Base-by-base conservation (phyloP, 148 eudicot species). In the Cornus kousa region DNA sequence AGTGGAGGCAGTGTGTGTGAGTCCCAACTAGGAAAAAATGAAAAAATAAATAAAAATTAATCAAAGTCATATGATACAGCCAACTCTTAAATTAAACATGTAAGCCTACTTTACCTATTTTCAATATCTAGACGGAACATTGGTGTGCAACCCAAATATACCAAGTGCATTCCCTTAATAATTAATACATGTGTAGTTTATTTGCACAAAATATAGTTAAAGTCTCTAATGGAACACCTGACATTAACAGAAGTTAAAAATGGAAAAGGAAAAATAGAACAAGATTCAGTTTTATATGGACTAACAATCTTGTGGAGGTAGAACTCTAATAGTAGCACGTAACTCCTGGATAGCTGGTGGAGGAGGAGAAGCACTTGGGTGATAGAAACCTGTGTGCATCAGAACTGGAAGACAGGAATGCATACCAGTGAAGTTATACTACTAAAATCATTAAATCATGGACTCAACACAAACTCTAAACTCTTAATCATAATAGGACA, bases 371-470 rank as follows among this genome's bases (percentile, higher is more conserved):
- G 98, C 95, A 77, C 97, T 88, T 32, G 94, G 94, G 53, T 95
- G 97, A 73, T 97, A 94, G 78, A 91, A 96, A 75, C 99, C 98
- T 68, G 93, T 96, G 83, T 96, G 99, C 98, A 96, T 96, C 80
- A 96, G 95, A 85, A 96, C 99, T 96, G 85, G 57, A 80, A 77
- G 72, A 43, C 48, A 37, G 55, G 8, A 83, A 66, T 9, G 46
- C 19, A 70, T 69, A 62, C 75, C 77, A 66, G 75, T 57, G 69
- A 79, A 35, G 53, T 68, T 24, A 68, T 37, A 48, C 75, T 20
- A 74, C 67, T 35, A 48, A 48, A 20, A 60, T 76, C 53, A 16
- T 39, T 40, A 65, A 16, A 35, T n/a, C 22, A 66, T 65, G 60
- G 64, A 17, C 46, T 9, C 0, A 32, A 48, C 3, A 76, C 31